Base-by-base conservation (phyloP, 176 grass and related monocot genomes). In the Bolboschoenus planiculmis region DNA sequence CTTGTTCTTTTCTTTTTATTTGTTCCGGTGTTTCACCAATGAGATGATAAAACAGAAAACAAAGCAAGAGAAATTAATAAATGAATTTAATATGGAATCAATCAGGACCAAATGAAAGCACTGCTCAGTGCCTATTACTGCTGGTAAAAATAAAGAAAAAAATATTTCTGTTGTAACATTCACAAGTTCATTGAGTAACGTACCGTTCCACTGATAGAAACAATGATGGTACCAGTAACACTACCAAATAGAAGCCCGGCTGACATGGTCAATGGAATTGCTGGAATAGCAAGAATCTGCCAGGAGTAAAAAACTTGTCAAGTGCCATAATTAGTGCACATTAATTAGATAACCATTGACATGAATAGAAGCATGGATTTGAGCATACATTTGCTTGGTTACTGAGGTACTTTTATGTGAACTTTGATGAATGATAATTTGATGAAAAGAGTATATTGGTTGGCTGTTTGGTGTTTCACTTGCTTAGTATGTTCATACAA, bases 141-240 rank as follows among this genome's bases (percentile, higher is more conserved):
- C 29, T 34, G 4, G 21, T 11, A 73, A 24, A 1, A 1, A 73
- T 26, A 27, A 46, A 71, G 0, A 44, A 4, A 43, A 74, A 13
- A 47, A 29, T 4, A 24, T 7, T 46, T 5, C 5, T 71, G n/a
- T 23, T 29, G 24, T 76, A 50, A 51, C 27, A 30, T 51, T n/a
- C 34, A 40, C 34, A n/a, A 68, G 13, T 53, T 2, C 3, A 62
- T 6, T 1, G 21, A 82, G 58, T 82, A 83, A 91, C 89, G 84
- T 95, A 99, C 96, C 47, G 96, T 99, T 82, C 96, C 96, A 85
- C 96, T 90, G 57, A 99, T 83, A 59, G 96, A 99, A 71, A 99
- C 96, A 83, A 99, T 76, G 84, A 99, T 87, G 56, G 96, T 99
- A 37, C 96, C 96, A 9, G 93, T 95, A 42, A 93, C 39, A 79